These are phyloP conservation scores for Kuraishia hungarica DNA, from an alignment of 805 yeast species.

Conservation along the genomic window DNA sequence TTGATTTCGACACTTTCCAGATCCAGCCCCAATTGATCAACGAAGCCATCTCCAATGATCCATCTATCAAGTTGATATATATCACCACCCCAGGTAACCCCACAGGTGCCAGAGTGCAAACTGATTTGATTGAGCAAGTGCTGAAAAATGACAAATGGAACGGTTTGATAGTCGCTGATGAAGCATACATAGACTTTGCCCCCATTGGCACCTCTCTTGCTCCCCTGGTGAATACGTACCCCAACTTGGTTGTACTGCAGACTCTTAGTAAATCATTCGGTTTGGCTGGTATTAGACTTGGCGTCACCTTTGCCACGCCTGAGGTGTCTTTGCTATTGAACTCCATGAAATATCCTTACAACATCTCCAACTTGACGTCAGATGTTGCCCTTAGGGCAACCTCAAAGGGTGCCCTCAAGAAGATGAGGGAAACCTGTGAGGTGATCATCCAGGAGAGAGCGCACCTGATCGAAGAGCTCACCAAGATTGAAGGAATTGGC, in stretches of 20 bases:
- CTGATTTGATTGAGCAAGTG: slow-evolving; percentile 31
- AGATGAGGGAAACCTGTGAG: slow-evolving; percentile 49
- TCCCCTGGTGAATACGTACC: slow-evolving; percentile 72
- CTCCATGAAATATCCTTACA: slow-evolving; percentile 93
- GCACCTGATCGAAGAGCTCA: slow-evolving; percentile 43
- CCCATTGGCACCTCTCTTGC: slow-evolving; percentile 60
- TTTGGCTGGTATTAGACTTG: slow-evolving; percentile 88
- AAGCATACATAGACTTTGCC: slow-evolving; percentile 89
- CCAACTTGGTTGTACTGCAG: slow-evolving; percentile 81
- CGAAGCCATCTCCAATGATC: slow-evolving; percentile 44
- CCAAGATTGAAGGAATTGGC: slow-evolving; percentile 56
- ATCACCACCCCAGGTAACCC: slow-evolving; percentile 97
- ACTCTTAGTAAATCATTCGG: slow-evolving; percentile 95
- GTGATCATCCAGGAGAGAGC: slow-evolving; percentile 48
- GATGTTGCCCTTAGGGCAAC: slow-evolving; percentile 71
- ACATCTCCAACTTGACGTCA: slow-evolving; percentile 76
- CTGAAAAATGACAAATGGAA: slow-evolving; percentile 42
- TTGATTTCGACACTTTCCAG: slow-evolving; percentile 58
- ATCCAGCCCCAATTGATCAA: slow-evolving; percentile 49
- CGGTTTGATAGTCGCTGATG: slow-evolving; percentile 81
- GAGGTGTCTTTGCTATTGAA: slow-evolving; percentile 64
- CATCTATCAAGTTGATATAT: slow-evolving; percentile 64
- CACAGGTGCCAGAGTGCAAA: slow-evolving; percentile 60
- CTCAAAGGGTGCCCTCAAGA: slow-evolving; percentile 40
- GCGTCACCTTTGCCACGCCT: slow-evolving; percentile 61